These are phyloP conservation scores for Eucalyptus sp. DNA, from an alignment of 345 rosid genomes.

Conservation along the genomic window DNA sequence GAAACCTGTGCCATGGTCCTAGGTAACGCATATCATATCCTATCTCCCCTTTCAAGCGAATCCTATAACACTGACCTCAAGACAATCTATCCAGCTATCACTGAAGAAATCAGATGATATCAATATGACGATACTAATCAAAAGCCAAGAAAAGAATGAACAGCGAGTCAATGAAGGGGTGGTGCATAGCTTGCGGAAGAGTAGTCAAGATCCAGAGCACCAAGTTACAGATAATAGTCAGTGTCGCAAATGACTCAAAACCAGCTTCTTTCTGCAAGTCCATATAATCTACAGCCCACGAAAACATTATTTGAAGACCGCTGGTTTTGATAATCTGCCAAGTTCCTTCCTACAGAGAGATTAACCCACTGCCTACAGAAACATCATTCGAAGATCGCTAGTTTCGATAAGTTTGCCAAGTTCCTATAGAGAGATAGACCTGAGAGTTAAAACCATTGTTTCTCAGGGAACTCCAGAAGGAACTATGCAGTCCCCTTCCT, in stretches of 20 bases:
- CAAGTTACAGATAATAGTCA: background rate
- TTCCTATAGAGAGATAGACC: background rate
- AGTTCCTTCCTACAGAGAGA: background rate
- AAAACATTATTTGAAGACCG: background rate
- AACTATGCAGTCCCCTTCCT: background rate
- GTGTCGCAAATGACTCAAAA: background rate
- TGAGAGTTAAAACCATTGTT: background rate
- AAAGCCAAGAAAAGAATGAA: background rate
- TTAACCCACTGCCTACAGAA: background rate
- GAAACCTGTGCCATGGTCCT: background rate
- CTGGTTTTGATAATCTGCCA: background rate
- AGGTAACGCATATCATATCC: background rate
- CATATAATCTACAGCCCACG: background rate
- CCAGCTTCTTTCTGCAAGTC: background rate
- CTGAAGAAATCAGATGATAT: background rate
- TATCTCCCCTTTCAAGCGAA: background rate
- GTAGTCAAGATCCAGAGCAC: background rate
- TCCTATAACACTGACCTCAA: background rate
- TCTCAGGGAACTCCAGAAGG: background rate
- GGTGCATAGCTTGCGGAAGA: background rate
- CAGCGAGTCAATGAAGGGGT: background rate
- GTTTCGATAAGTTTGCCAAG: background rate
- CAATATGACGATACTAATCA: background rate
- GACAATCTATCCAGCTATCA: background rate
- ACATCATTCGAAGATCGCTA: background rate